These are phyloP conservation scores for Trametes elegans DNA, from an alignment of 768 basidiomycete species.

Conservation along the genomic window DNA sequence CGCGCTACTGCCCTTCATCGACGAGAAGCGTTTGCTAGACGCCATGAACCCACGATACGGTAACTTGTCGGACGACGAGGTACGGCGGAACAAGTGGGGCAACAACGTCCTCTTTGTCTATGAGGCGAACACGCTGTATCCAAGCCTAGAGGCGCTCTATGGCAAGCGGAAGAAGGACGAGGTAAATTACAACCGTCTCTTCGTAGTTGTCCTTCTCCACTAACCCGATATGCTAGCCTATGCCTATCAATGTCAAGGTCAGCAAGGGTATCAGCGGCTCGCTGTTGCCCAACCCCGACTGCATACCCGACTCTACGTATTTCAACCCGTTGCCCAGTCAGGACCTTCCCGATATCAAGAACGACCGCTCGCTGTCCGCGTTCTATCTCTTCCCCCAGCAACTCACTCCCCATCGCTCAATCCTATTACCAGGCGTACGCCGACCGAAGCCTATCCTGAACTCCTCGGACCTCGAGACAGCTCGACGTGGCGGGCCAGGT, in stretches of 20 bases:
- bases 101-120: slow-evolving; percentile 79
- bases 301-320: slow-evolving; percentile 90
- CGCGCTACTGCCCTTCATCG: slow-evolving; percentile 94
- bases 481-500: slow-evolving; percentile 45
- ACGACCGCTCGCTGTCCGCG: slow-evolving; percentile 85
- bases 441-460: slow-evolving; percentile 60
- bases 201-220: neutral
- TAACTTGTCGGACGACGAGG: slow-evolving; percentile 75
- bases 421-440: slow-evolving; percentile 72
- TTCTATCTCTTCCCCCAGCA: slow-evolving; percentile 90
- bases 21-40: slow-evolving; percentile 74
- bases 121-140: slow-evolving; percentile 83
- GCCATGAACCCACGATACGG: slow-evolving; percentile 74
- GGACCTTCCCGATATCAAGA: slow-evolving; percentile 74
- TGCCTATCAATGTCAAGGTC: slow-evolving; percentile 61
- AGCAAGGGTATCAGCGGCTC: slow-evolving; percentile 81
- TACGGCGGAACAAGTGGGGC: slow-evolving; percentile 82
- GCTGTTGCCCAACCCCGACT: slow-evolving; percentile 80
- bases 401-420: slow-evolving; percentile 77
- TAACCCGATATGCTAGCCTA: slow-evolving; percentile 50
- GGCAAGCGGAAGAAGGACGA: slow-evolving; percentile 82
- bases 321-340: slow-evolving; percentile 64
- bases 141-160: slow-evolving; percentile 85
- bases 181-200: slow-evolving; percentile 42
- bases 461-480: slow-evolving; percentile 66